A percentile compares a stretch with the other conserved stretches of the same genome.
Evolutionary conservation across 2,329 filamentous ascomycete species (phyloP).

Genomic region (Aphanocladium album): DNA sequence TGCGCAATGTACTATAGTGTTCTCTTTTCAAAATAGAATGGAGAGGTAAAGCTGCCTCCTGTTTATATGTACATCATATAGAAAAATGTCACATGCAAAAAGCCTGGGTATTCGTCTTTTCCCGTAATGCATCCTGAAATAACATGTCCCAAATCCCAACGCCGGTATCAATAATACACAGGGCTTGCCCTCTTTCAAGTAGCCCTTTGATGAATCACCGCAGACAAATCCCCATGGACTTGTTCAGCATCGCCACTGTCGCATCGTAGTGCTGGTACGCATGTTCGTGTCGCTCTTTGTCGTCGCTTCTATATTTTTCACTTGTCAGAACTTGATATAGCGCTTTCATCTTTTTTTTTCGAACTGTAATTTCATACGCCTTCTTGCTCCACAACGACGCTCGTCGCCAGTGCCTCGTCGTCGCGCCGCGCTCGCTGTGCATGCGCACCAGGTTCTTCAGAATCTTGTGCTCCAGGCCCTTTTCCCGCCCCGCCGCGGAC

Average conservation of each 20-base stretch:
- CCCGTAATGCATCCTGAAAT: neutral
- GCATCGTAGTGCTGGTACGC: conserved; percentile 60
- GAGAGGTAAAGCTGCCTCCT: neutral
- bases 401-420: conserved; percentile 18
- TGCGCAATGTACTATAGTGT: neutral
- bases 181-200: neutral
- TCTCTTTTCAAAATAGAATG: neutral
- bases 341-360: neutral
- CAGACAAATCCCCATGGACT: conserved; percentile 63
- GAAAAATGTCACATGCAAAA: neutral
- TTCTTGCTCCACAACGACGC: conserved; percentile 19
- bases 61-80: neutral
- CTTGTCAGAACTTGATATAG: too few relatives aligned
- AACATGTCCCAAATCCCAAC: neutral
- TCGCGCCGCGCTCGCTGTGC: conserved; percentile 17
- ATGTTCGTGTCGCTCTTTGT: conserved; percentile 20
- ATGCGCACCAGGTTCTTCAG: conserved; percentile 59
- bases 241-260: conserved; percentile 69
- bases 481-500: conserved; percentile 55
- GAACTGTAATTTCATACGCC: conserved; percentile 21
- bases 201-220: conserved; percentile 30
- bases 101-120: neutral
- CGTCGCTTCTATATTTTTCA: conserved; percentile 15
- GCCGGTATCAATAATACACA: neutral
- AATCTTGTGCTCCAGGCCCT: conserved; percentile 66